These are phyloP conservation scores for Calonectria montana DNA, from an alignment of 2,329 filamentous ascomycete genomes.

Conservation along the genomic window DNA sequence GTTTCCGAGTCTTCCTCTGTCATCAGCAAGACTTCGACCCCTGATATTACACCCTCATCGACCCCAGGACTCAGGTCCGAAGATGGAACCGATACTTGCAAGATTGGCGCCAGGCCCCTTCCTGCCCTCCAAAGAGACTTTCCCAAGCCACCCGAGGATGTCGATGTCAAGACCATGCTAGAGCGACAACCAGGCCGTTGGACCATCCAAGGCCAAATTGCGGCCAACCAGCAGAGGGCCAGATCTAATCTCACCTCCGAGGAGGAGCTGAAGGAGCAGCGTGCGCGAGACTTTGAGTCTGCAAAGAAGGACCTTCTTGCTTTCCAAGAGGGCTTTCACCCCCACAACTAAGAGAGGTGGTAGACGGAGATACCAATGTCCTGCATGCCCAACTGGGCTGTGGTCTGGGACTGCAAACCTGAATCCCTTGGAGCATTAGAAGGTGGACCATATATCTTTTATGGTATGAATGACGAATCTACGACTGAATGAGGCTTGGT, in stretches of 20 bases:
- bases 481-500: conserved; percentile 30
- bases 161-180: conserved; percentile 57
- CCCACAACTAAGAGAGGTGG: conserved; percentile 5
- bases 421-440: conserved; percentile 29
- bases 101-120: conserved; percentile 45
- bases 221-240: conserved; percentile 45
- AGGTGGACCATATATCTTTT: conserved; percentile 36
- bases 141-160: conserved; percentile 53
- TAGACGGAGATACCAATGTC: conserved; percentile 11
- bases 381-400: not conserved
- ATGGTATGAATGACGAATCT: conserved; percentile 38
- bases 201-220: conserved; percentile 52
- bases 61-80: conserved; percentile 35
- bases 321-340: conserved; percentile 44
- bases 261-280: conserved; percentile 48
- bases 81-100: conserved; percentile 26
- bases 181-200: conserved; percentile 56
- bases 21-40: conserved; percentile 35
- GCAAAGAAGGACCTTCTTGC: conserved; percentile 60
- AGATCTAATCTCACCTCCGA: conserved; percentile 30
- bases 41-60: conserved; percentile 35
- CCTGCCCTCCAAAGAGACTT: conserved; percentile 50
- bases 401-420: not conserved
- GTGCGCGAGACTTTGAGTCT: conserved; percentile 55
- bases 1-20: conserved; percentile 24